Conservation (phyloP, 495 filamentous ascomycete genomes). For the Sporormia fimetaria region DNA sequence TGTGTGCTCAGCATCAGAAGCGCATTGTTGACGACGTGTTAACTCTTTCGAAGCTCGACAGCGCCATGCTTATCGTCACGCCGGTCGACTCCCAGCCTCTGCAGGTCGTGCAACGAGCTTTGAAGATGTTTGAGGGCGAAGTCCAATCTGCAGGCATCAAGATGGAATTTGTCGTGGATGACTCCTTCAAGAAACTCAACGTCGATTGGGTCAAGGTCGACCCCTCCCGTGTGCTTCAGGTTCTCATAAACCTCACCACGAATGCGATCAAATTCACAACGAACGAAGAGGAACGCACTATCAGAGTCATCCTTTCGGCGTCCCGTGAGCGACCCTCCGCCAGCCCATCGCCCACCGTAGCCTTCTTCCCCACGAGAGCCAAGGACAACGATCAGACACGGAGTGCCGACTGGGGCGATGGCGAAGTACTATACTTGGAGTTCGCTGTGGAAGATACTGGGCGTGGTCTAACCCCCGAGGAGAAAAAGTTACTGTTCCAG, state of each 20-base stretch:
- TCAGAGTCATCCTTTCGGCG: constrained; percentile 60
- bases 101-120: constrained; percentile 50
- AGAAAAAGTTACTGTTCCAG: constrained; percentile 65
- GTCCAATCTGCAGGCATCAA: constrained; percentile 55
- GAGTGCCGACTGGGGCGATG: constrained; percentile 53
- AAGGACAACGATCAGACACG: constrained; percentile 39
- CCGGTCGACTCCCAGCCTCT: constrained; percentile 57
- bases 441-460: constrained; percentile 71
- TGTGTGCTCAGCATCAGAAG: constrained; percentile 68
- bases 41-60: constrained; percentile 74
- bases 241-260: constrained; percentile 45
- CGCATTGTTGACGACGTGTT: constrained; percentile 72
- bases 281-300: constrained; percentile 41
- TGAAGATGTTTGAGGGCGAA: constrained; percentile 65
- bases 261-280: constrained; percentile 41
- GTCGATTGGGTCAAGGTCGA: constrained; percentile 62
- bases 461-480: constrained; percentile 58
- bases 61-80: constrained; percentile 54
- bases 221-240: constrained; percentile 56
- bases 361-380: constrained; percentile 31
- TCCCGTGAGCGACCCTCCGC: constrained; percentile 43
- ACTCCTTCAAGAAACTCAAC: constrained; percentile 42
- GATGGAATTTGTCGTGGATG: constrained; percentile 49
- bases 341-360: constrained; percentile 32
- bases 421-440: constrained; percentile 57